A percentile compares a stretch with the other conserved stretches of the same genome.
These are phyloP conservation scores for Powellomyces hirtus DNA, from an alignment of 192 early-diverging fungal species.

Conservation along the genomic window DNA sequence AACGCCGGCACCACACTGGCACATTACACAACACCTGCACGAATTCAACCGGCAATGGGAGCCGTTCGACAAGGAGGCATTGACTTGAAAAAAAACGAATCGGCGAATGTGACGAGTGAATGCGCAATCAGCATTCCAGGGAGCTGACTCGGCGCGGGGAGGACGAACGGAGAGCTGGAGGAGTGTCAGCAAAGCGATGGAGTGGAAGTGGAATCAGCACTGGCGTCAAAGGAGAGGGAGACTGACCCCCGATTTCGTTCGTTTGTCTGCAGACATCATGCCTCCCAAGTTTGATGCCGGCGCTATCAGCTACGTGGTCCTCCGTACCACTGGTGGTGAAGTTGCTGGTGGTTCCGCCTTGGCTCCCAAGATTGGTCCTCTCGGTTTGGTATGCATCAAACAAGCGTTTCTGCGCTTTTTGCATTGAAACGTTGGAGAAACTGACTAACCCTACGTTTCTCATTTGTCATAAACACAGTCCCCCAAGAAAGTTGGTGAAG, in stretches of 20 bases:
- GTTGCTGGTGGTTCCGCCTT: slow-evolving; percentile 96
- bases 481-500: slow-evolving; percentile 99
- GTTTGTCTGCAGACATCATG: slow-evolving; percentile 46
- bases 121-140: too few species aligned
- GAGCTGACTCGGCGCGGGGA: too few species aligned
- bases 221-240: background rate
- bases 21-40: background rate
- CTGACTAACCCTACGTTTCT: background rate
- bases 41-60: too few species aligned
- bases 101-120: too few species aligned
- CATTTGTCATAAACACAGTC: slow-evolving; percentile 43
- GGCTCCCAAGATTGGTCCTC: slow-evolving; percentile 99
- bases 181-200: background rate
- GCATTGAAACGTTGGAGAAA: background rate
- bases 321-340: slow-evolving; percentile 97
- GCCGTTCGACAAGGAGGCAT: too few species aligned
- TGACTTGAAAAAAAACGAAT: too few species aligned
- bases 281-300: slow-evolving; percentile 88
- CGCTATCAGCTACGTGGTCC: slow-evolving; percentile 80
- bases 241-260: background rate
- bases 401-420: background rate
- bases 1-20: background rate
- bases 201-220: background rate
- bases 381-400: slow-evolving; percentile 71
- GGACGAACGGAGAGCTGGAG: background rate